Evolutionary conservation across 2,329 filamentous ascomycete species (phyloP), one percentile per base, ranked within the genome.

Genomic region (Drechslerella coelobrocha): DNA sequence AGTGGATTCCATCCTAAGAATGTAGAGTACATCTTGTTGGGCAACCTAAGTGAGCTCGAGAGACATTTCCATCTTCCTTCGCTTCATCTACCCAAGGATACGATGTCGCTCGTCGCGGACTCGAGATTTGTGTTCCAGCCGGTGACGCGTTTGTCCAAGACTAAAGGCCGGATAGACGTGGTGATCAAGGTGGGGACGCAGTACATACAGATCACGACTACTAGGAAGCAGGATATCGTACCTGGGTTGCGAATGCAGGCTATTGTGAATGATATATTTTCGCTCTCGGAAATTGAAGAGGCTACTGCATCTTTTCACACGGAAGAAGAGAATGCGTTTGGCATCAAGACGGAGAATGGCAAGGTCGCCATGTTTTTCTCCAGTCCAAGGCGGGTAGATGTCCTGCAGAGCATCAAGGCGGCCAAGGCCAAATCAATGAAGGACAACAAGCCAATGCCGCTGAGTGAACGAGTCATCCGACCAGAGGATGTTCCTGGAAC

Each of bases 311-410:
- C 85, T 1, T 85, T 85, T 1, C 85, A 88, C 59, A 84, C 84
- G 0, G 87, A 88, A 65, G 86, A 89, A 65, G 86, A 89, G 73
- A 85, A 84, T 2, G 84, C 86, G 1, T 89, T 89, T 77, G 87
- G 86, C 0, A 79, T 89, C 26, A 82, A 86, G 53, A 86, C 86
- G 1, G 87, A 89, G 74, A 87, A 86, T 72, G 87, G 87, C 74
- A 88, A 87, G 78, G 86, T 88, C 53, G 84, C 88, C 57, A 88
- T 89, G 86, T 88, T 86, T 76, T 89, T 89, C 77, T 87, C 86
- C 17, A 89, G 87, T 73, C 81, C 85, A 0, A 85, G 84, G 76
- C 88, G 87, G 76, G 76, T 80, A 5, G 87, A 89, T 69, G 82
- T 89, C 19, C 79, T 89, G 2, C 84, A 86, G 77, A 84, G 84